These are phyloP conservation scores for Helotiales sp. DNA, from an alignment of 2,329 filamentous ascomycete genomes.

Conservation along the genomic window DNA sequence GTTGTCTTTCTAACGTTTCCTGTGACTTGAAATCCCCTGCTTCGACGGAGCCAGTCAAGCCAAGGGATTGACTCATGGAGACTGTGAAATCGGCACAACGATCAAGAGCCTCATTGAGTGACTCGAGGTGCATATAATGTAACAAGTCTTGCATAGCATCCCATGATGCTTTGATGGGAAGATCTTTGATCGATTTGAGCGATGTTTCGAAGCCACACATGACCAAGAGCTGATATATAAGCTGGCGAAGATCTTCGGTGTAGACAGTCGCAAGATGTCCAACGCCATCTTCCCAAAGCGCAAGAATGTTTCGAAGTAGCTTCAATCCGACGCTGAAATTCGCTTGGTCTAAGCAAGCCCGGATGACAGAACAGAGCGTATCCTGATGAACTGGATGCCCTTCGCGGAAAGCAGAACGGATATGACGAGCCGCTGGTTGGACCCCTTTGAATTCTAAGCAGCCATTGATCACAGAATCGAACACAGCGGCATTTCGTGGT, in stretches of 20 bases:
- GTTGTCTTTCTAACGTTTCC: neutral
- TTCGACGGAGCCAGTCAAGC: neutral
- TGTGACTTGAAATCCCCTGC: neutral
- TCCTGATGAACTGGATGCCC: conserved; percentile 29
- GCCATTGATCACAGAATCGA: conserved; percentile 39
- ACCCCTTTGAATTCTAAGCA: conserved; percentile 33
- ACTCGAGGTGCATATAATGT: conserved; percentile 27
- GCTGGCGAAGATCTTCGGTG: conserved; percentile 25
- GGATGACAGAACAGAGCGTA: conserved; percentile 32
- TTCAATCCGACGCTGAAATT: conserved; percentile 34
- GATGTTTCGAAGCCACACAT: conserved; percentile 35
- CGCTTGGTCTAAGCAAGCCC: conserved; percentile 29
- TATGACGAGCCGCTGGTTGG: conserved; percentile 32
- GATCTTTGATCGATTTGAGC: conserved; percentile 6
- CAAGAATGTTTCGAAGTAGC: conserved; percentile 34
- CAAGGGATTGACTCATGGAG: conserved; percentile 5
- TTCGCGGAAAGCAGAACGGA: conserved; percentile 39
- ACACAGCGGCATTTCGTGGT: conserved; percentile 35
- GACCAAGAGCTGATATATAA: conserved; percentile 33
- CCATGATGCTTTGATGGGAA: conserved; percentile 25
- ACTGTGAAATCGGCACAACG: conserved; percentile 1
- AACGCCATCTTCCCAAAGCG: conserved; percentile 27
- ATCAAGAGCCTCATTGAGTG: conserved; percentile 13
- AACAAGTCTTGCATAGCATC: conserved; percentile 29
- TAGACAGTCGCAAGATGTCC: conserved; percentile 22